These are phyloP conservation scores for Phytophthora kernoviae DNA, from an alignment of 352 stramenopile species.

Conservation along the genomic window DNA sequence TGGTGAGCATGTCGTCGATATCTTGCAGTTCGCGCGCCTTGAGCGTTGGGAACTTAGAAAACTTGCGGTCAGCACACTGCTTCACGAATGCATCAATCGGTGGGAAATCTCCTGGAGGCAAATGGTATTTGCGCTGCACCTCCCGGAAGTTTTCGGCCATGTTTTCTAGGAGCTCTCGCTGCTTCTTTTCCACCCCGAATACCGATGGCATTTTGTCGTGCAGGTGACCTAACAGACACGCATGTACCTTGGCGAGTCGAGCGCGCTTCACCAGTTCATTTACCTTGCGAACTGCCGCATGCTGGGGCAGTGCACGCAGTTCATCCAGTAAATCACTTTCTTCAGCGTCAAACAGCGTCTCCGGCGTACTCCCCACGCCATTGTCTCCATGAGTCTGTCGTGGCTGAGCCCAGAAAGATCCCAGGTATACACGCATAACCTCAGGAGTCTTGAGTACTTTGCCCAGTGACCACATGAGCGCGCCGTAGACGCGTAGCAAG, in stretches of 20 bases:
- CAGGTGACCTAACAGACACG: constrained; percentile 98
- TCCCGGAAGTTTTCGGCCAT: constrained; percentile 96
- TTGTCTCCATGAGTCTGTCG: constrained; percentile 75
- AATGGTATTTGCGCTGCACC: constrained; percentile 97
- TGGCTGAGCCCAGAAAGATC: constrained; percentile 97
- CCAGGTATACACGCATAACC: constrained; percentile 98
- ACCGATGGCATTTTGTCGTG: constrained; percentile 96
- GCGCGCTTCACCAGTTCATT: constrained; percentile 96
- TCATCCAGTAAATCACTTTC: constrained; percentile 98
- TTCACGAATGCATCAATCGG: constrained; percentile 88
- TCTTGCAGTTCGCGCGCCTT: constrained; percentile 96
- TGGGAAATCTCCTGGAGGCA: constrained; percentile 95
- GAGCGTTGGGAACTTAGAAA: constrained; percentile 91
- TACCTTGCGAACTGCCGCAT: constrained; percentile 94
- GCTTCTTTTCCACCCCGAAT: constrained; percentile 97
- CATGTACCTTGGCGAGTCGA: constrained; percentile 95
- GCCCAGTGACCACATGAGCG: constrained; percentile 98
- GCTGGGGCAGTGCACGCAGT: constrained; percentile 94
- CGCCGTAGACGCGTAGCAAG: constrained; percentile 97
- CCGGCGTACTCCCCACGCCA: constrained; percentile 59
- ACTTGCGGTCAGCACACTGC: constrained; percentile 87
- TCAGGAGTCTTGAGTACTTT: constrained; percentile 98
- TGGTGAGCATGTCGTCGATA: constrained; percentile 97
- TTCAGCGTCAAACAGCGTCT: constrained; percentile 96
- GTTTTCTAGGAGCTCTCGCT: constrained; percentile 94